These are phyloP conservation scores for Clausena lansium DNA, from an alignment of 345 rosid species.

Conservation along the genomic window DNA sequence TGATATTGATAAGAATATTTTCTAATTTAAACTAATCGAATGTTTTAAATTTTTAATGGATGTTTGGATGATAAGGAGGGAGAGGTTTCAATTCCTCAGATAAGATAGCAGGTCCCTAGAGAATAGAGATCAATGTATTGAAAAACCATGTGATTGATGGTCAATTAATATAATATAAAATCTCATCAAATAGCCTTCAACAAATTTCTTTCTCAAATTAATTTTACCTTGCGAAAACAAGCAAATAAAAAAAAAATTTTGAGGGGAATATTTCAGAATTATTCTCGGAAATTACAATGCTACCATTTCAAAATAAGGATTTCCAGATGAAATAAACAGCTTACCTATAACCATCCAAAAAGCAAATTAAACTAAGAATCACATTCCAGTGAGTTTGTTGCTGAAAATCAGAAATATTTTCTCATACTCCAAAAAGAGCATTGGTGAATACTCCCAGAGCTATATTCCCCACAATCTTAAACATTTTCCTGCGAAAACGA, in stretches of 20 bases:
- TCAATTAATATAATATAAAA: no score
- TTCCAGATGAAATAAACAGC: neutral
- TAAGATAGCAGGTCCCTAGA: no score
- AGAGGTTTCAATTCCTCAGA: no score
- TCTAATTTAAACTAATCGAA: no score
- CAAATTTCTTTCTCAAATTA: no score
- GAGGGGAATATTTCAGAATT: neutral
- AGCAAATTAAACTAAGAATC: neutral
- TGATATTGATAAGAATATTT: no score
- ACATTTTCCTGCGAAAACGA: neutral
- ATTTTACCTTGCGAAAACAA: neutral
- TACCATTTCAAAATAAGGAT: neutral
- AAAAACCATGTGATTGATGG: no score
- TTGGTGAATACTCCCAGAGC: conserved; percentile 21
- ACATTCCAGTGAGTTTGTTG: neutral
- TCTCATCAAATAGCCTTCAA: no score
- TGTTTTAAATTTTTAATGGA: no score
- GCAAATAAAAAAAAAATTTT: neutral
- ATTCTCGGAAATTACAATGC: neutral
- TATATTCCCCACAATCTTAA: conserved; percentile 22
- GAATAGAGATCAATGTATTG: no score
- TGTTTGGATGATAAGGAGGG: no score
- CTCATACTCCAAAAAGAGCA: conserved; percentile 15
- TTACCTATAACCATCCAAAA: neutral
- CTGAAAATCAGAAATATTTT: neutral